Evolutionary conservation across 805 yeast genomes (phyloP), one percentile per base, ranked within the genome.

Genomic region (Metschnikowia lunata): DNA sequence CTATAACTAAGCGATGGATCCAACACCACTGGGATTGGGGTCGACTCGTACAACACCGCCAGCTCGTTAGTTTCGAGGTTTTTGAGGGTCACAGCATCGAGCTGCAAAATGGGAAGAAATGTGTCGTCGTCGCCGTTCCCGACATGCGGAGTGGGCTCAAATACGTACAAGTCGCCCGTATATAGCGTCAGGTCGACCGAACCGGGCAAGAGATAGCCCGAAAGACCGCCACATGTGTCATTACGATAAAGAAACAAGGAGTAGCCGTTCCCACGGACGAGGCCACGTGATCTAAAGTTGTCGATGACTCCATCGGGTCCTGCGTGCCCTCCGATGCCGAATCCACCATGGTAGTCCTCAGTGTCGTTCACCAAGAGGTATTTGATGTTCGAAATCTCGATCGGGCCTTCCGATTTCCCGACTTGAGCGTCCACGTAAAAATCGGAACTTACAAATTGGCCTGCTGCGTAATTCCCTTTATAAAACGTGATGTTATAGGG

Each of bases 1-100:
- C 70, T 71, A 58, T 62, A 75, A 9, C 61, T 49, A 34, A 73
- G 66, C 44, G 87, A 67, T 1, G 86, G 66, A 56, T 84, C 88
- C 15, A 85, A 56, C 5, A 83, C 43, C 0, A 80, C 82, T 0
- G 89, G 84, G 23, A 69, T 62, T 18, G 74, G 62, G 41, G 60
- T 69, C 9, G 37, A 45, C 1, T 67, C 44, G 3, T 64, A 56
- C 45, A 78, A 49, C 15, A 69, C 59, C 7, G 66, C 49, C 28
- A 54, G 51, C 40, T 58, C 59, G 8, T 77, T 80, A 32, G 67
- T 61, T 14, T 59, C 34, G 18, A 52, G 62, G n/a, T 72, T 65
- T 39, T 57, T 57, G 3, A 57, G 51, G 8, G 26, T 44, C 38
- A 49, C 59, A 50, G 53, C 62, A 26, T 52, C 58, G 34, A 71